phyloP scores from a whole-genome alignment of 345 rosid genomes.

The Euphorbia peplus region DNA sequence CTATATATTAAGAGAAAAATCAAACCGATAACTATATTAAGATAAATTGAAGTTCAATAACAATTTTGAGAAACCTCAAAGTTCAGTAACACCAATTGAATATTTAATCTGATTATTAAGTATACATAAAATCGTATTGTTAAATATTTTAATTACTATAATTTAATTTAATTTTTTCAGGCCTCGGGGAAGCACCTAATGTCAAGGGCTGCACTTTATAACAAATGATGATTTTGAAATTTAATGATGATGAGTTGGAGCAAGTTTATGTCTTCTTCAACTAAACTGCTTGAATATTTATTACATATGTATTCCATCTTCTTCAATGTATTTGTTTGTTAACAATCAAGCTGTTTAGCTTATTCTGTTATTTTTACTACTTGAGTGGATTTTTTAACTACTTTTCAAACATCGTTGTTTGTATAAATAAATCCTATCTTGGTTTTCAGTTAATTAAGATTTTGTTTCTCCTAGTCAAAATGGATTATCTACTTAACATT shows the following conservation, averaged over 20 bases:
- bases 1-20: no score
- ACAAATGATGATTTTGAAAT: conserved; percentile 36
- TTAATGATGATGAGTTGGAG: conserved; percentile 18
- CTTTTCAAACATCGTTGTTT: conserved; percentile 10
- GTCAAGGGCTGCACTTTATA: conserved; percentile 36
- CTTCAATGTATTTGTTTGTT: conserved; percentile 22
- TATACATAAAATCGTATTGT: no score
- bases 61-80: no score
- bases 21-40: no score
- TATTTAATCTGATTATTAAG: no score
- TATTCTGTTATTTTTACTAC: conserved; percentile 17
- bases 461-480: no score
- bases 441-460: no score
- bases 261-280: conserved; percentile 13
- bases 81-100: no score
- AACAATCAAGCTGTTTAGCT: conserved; percentile 15
- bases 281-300: conserved; percentile 10
- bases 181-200: conserved; percentile 40
- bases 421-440: background rate
- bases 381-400: conserved; percentile 13
- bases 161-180: conserved; percentile 19
- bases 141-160: no score
- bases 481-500: no score
- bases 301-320: background rate
- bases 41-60: no score